Evolutionary conservation across 2,329 filamentous ascomycete genomes (phyloP).

Genomic region (Clonostachys solani): DNA sequence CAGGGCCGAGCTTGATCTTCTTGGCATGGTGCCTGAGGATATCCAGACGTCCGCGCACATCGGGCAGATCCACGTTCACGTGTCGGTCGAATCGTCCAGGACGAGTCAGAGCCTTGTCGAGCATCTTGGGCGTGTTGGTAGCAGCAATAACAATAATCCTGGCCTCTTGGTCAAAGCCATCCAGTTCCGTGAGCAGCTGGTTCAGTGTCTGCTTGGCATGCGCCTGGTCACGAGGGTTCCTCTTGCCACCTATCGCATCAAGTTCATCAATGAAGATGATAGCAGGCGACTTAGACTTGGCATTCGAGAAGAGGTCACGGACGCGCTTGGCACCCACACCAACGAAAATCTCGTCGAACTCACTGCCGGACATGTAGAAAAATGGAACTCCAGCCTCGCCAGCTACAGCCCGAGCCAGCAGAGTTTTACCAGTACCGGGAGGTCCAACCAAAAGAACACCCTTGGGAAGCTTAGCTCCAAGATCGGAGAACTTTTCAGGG

Average conservation of each 20-base stretch:
- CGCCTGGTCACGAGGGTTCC: constrained; percentile 87
- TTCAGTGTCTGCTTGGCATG: constrained; percentile 98
- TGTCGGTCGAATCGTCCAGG: constrained; percentile 96
- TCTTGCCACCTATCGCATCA: constrained; percentile 90
- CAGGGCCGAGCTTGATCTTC: constrained; percentile 75
- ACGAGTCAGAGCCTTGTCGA: constrained; percentile 91
- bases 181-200: constrained; percentile 92
- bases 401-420: constrained; percentile 90
- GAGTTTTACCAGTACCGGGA: constrained; percentile 95
- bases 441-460: constrained; percentile 93
- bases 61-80: constrained; percentile 81
- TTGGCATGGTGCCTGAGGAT: constrained; percentile 93
- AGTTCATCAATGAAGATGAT: constrained; percentile 97
- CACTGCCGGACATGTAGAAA: constrained; percentile 99
- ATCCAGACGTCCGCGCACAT: constrained; percentile 87
- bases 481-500: constrained; percentile 86
- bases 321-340: constrained; percentile 96
- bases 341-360: constrained; percentile 98
- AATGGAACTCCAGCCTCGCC: constrained; percentile 97
- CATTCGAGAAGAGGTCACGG: constrained; percentile 82
- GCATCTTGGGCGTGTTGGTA: constrained; percentile 90
- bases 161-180: constrained; percentile 92
- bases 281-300: constrained; percentile 79
- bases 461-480: constrained; percentile 95
- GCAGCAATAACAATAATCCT: constrained; percentile 95